Conservation (phyloP, 192 early-diverging fungal genomes). For the Paraglomus occultum region DNA sequence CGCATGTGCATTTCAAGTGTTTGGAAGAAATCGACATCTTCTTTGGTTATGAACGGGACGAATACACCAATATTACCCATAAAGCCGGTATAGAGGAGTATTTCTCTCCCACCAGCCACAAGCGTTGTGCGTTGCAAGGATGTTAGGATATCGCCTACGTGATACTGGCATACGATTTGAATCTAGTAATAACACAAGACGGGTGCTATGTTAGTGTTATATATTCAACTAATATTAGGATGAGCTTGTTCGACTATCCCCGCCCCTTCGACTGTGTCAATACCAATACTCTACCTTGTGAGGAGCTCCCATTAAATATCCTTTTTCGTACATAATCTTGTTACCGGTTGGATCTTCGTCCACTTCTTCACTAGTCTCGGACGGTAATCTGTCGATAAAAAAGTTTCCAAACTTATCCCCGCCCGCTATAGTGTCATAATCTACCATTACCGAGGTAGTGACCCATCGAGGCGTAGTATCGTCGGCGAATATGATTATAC, state of each 20-base stretch:
- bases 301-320: slow-evolving; percentile 78
- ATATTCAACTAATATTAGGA: not conserved
- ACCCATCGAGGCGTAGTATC: slow-evolving; percentile 89
- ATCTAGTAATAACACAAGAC: slow-evolving; percentile 41
- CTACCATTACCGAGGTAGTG: slow-evolving; percentile 74
- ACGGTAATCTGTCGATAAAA: slow-evolving; percentile 70
- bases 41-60: slow-evolving; percentile 83
- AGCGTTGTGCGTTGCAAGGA: slow-evolving; percentile 75
- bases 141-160: slow-evolving; percentile 85
- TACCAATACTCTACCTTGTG: slow-evolving; percentile 61
- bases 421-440: slow-evolving; percentile 89
- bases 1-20: slow-evolving; percentile 90
- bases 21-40: slow-evolving; percentile 93
- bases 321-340: slow-evolving; percentile 77
- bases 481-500: slow-evolving; percentile 89
- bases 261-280: not conserved
- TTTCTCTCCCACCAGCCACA: slow-evolving; percentile 81
- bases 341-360: slow-evolving; percentile 89
- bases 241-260: not conserved
- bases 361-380: slow-evolving; percentile 62
- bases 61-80: slow-evolving; percentile 82
- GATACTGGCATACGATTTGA: slow-evolving; percentile 71
- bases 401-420: slow-evolving; percentile 99
- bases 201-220: not conserved
- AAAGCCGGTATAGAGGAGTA: slow-evolving; percentile 85